These are phyloP conservation scores for Lichtheimia ornata DNA, from an alignment of 371 early-diverging fungal genomes.

Conservation along the genomic window DNA sequence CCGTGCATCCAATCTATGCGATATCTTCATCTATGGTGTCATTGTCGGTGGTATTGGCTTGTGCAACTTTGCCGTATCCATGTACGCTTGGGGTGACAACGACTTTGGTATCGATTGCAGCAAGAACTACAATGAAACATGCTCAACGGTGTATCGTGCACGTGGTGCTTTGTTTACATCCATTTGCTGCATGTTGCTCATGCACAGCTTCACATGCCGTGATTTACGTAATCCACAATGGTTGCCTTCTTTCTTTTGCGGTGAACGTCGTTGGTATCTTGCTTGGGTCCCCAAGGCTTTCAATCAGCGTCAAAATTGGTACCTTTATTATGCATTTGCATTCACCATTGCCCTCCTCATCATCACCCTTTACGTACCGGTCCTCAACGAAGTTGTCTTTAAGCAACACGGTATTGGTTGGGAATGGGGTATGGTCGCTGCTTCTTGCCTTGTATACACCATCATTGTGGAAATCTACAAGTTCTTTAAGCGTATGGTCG, in stretches of 20 bases:
- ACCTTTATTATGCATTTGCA: conserved; percentile 54
- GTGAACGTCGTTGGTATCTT: conserved; percentile 62
- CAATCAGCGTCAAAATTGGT: conserved; percentile 56
- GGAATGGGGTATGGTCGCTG: conserved; percentile 78
- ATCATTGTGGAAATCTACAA: conserved; percentile 61
- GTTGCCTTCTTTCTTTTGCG: conserved; percentile 30
- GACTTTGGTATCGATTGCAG: conserved; percentile 69
- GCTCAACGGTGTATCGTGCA: conserved; percentile 72
- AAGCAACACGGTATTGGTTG: conserved; percentile 66
- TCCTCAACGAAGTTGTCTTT: conserved; percentile 67
- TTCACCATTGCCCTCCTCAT: conserved; percentile 58
- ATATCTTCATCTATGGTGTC: conserved; percentile 77
- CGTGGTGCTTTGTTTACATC: conserved; percentile 75
- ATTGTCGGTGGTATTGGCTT: conserved; percentile 69
- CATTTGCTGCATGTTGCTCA: conserved; percentile 62
- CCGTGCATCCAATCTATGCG: conserved; percentile 60
- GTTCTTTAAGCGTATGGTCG: conserved; percentile 31
- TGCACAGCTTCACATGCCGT: conserved; percentile 78
- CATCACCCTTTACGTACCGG: conserved; percentile 72
- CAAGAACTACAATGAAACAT: conserved; percentile 50
- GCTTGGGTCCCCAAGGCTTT: conserved; percentile 37
- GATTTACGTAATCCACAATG: conserved; percentile 63
- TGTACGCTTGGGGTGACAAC: conserved; percentile 59
- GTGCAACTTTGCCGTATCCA: conserved; percentile 66
- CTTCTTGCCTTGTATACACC: conserved; percentile 60